These are phyloP conservation scores for Plasmodium coatneyi DNA, from an alignment of 169 alveolate genomes.

Conservation along the genomic window DNA sequence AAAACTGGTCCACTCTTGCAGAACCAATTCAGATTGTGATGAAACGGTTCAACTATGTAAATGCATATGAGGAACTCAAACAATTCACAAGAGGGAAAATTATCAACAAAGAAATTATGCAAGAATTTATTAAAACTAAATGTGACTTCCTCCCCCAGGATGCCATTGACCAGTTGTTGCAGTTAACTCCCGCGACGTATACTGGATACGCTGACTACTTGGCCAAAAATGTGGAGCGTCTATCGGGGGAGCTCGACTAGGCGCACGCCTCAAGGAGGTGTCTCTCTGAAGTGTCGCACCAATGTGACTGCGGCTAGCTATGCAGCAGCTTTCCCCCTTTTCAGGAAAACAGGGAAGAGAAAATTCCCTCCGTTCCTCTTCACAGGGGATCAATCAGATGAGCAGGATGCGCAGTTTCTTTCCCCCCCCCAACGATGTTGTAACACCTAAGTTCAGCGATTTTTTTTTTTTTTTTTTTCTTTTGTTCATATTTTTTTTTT, in stretches of 20 bases:
- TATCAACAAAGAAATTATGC: slow-evolving; percentile 67
- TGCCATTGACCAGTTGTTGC: slow-evolving; percentile 18
- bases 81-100: slow-evolving; percentile 77
- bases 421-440: not conserved
- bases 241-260: not conserved
- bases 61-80: slow-evolving; percentile 83
- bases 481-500: too few relatives aligned
- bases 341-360: not conserved
- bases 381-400: too few relatives aligned
- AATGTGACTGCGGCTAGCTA: not conserved
- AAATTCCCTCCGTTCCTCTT: too few relatives aligned
- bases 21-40: slow-evolving; percentile 94
- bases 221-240: slow-evolving; percentile 49
- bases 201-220: slow-evolving; percentile 57
- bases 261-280: not conserved
- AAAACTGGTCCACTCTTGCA: slow-evolving; percentile 94
- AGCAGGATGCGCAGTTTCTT: too few relatives aligned
- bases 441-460: not conserved
- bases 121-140: slow-evolving; percentile 70
- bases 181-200: slow-evolving; percentile 54
- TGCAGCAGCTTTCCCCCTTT: not conserved
- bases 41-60: slow-evolving; percentile 85
- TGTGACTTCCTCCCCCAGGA: slow-evolving; percentile 25
- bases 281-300: not conserved
- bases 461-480: too few relatives aligned